Conservation (phyloP, 2,329 filamentous ascomycete species). For the Meredithiella fracta region DNA sequence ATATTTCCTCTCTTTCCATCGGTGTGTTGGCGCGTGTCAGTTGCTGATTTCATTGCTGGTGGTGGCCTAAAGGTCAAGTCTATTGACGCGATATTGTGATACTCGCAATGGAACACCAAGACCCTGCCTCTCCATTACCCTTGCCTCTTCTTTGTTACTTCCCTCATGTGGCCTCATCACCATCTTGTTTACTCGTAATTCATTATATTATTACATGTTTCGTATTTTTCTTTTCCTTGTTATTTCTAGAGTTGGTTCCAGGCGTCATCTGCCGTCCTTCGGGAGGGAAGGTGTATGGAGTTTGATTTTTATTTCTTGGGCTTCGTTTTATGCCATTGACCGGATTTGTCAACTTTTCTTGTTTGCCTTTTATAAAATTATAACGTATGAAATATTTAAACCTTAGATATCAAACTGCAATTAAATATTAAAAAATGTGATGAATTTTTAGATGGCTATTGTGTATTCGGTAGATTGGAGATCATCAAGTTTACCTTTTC, state of each 20-base stretch:
- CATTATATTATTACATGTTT: not conserved
- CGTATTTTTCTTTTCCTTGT: conserved; percentile 1
- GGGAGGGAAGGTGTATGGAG: conserved; percentile 5
- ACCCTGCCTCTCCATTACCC: not conserved
- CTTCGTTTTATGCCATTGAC: conserved; percentile 6
- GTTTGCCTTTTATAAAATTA: not conserved
- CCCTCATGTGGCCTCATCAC: not conserved
- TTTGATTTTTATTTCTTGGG: conserved; percentile 4
- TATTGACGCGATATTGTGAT: not conserved
- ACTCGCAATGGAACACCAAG: not conserved
- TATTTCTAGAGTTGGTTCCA: not conserved
- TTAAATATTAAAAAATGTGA: not conserved
- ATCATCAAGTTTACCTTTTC: not conserved
- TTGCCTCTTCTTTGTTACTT: not conserved
- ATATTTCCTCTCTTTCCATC: not conserved
- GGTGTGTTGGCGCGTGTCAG: not conserved
- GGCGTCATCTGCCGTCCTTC: not conserved
- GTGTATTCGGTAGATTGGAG: not conserved
- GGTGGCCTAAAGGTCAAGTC: not conserved
- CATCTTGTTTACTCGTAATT: not conserved
- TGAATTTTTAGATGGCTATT: not conserved
- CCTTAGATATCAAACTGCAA: not conserved
- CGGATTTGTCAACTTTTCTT: not conserved
- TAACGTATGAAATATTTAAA: not conserved
- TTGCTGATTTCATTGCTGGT: no score